phyloP scores from a whole-genome alignment of 306 rosid genomes.

The Dicorynia guianensis region DNA sequence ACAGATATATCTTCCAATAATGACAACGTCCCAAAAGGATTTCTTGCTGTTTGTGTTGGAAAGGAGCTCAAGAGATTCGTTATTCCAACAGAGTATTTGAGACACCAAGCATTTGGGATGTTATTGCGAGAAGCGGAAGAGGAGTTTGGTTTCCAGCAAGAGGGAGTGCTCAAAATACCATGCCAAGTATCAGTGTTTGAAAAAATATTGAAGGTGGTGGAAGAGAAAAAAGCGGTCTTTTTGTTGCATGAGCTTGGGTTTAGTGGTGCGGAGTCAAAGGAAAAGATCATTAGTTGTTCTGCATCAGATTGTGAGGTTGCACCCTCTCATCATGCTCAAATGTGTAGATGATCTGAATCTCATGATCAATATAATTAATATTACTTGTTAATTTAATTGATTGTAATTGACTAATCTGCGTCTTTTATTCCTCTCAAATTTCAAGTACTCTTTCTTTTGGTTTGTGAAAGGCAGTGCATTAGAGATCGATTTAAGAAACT shows the following conservation, averaged over 20 bases:
- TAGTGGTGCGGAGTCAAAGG: conserved; percentile 13
- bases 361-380: too few relatives aligned
- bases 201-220: conserved; percentile 62
- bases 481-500: too few relatives aligned
- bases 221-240: conserved; percentile 51
- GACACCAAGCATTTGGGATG: conserved; percentile 57
- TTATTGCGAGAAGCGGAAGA: conserved; percentile 69
- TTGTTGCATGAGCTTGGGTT: conserved; percentile 17
- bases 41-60: conserved; percentile 83
- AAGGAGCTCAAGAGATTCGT: conserved; percentile 76
- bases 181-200: conserved; percentile 61
- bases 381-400: too few relatives aligned
- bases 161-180: conserved; percentile 79
- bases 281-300: conserved; percentile 36
- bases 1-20: conserved; percentile 33
- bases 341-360: conserved; percentile 53
- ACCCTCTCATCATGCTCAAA: conserved; percentile 65
- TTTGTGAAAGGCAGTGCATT: background rate
- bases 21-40: conserved; percentile 76
- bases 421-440: background rate
- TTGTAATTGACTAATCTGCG: too few relatives aligned
- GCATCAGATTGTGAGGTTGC: conserved; percentile 56
- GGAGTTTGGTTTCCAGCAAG: conserved; percentile 83
- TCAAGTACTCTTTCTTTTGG: background rate
- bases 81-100: conserved; percentile 71